These are phyloP conservation scores for Spergularia bocconei DNA, from an alignment of 148 eudicot genomes.

Conservation along the genomic window DNA sequence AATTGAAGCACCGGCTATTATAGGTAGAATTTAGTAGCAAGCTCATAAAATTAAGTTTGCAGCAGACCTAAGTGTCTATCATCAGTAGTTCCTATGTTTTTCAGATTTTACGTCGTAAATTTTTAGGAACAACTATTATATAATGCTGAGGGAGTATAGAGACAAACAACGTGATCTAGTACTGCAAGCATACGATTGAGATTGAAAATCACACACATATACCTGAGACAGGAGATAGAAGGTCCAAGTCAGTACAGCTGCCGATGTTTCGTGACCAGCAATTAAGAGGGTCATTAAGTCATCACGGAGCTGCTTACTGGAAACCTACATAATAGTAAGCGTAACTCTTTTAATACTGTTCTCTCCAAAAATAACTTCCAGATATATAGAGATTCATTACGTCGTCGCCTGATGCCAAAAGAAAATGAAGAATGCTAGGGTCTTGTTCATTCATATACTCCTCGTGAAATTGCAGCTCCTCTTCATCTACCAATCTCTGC, in stretches of 20 bases:
- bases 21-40: not conserved
- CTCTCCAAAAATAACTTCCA: constrained; percentile 9
- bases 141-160: not conserved
- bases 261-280: constrained; percentile 99
- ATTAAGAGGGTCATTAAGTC: constrained; percentile 96
- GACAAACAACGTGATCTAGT: not conserved
- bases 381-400: constrained; percentile 35
- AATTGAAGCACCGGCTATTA: not conserved
- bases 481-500: constrained; percentile 97
- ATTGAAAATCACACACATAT: constrained; percentile 4
- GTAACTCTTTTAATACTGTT: constrained; percentile 11
- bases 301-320: constrained; percentile 99
- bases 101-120: not conserved
- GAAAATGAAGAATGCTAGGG: constrained; percentile 97
- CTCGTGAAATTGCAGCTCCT: constrained; percentile 88
- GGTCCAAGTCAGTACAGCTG: constrained; percentile 97
- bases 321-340: constrained; percentile 50
- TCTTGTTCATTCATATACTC: constrained; percentile 97
- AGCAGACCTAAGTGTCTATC: not conserved
- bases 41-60: not conserved
- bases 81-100: not conserved
- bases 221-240: constrained; percentile 94
- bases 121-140: not conserved
- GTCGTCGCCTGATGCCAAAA: constrained; percentile 96
- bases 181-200: not conserved